Evolutionary conservation across 208 protist species (phyloP).

Genomic region (Trypanosoma theileri): DNA sequence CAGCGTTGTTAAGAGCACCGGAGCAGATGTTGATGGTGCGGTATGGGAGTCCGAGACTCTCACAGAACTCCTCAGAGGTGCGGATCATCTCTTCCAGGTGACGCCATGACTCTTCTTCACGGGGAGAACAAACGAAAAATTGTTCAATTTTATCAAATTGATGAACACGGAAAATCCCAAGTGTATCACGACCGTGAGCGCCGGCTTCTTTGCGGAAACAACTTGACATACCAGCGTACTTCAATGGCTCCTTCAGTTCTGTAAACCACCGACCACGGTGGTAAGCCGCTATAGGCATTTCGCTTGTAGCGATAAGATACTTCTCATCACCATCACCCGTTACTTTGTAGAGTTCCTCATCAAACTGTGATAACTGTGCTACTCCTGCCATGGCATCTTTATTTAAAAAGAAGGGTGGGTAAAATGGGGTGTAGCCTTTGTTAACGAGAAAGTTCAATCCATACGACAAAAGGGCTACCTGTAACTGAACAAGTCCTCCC

Average conservation of each 20-base stretch:
- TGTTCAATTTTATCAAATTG: constrained; percentile 98
- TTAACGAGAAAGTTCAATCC: constrained; percentile 94
- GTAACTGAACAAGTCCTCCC: constrained; percentile 96
- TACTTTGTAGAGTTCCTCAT: constrained; percentile 99
- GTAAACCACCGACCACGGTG: constrained; percentile 95
- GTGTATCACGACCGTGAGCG: constrained; percentile 94
- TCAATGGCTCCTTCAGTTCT: constrained; percentile 89
- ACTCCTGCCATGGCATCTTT: constrained; percentile 97
- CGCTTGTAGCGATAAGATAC: constrained; percentile 99
- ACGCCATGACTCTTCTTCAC: constrained; percentile 90
- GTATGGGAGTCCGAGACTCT: constrained; percentile 93
- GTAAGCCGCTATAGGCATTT: constrained; percentile 98
- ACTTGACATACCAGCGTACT: constrained; percentile 97
- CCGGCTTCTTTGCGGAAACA: constrained; percentile 99
- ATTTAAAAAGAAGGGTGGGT: constrained; percentile 99
- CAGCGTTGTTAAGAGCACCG: constrained; percentile 98
- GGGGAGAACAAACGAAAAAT: constrained; percentile 91
- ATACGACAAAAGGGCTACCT: constrained; percentile 98
- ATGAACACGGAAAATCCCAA: constrained; percentile 96
- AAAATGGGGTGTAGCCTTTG: constrained; percentile 94
- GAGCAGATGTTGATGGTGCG: constrained; percentile 94
- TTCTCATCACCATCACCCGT: constrained; percentile 97
- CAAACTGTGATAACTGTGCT: constrained; percentile 98
- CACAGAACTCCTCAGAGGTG: constrained; percentile 93
- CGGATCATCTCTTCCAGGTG: constrained; percentile 91